Percentiles rank a stretch among this genome's conserved stretches.
phyloP scores from a whole-genome alignment of 495 filamentous ascomycete genomes.

The Penicillium bialowiezense region DNA sequence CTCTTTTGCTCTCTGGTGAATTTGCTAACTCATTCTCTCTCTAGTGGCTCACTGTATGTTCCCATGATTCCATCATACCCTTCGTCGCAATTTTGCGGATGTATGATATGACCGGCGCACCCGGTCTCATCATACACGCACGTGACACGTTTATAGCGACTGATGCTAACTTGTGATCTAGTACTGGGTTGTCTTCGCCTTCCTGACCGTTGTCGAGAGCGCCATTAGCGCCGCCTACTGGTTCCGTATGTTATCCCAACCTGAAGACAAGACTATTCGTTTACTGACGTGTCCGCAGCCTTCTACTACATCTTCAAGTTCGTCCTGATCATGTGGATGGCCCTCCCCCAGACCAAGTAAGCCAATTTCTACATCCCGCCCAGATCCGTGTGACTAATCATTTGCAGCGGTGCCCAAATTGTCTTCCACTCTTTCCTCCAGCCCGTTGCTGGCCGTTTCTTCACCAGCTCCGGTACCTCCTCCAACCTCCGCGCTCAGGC shows the following conservation, averaged over 20 bases:
- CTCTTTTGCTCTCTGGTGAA: constrained; percentile 3
- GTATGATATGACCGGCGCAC: constrained; percentile 9
- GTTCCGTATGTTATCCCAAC: constrained; percentile 66
- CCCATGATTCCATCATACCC: constrained; percentile 16
- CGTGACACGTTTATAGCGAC: constrained; percentile 18
- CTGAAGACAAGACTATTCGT: neutral
- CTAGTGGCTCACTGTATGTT: constrained; percentile 68
- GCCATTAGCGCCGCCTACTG: constrained; percentile 93
- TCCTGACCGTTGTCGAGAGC: constrained; percentile 92
- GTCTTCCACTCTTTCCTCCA: constrained; percentile 96
- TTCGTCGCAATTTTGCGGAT: constrained; percentile 4
- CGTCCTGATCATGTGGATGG: constrained; percentile 91
- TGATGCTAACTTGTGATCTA: constrained; percentile 32
- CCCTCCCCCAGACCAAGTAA: constrained; percentile 89
- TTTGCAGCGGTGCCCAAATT: constrained; percentile 80
- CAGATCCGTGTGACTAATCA: constrained; percentile 21
- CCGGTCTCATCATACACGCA: constrained; percentile 16
- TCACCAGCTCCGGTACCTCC: constrained; percentile 72
- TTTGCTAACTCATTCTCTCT: constrained; percentile 11
- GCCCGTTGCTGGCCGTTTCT: constrained; percentile 88
- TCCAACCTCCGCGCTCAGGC: constrained; percentile 88
- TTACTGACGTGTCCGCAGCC: constrained; percentile 41
- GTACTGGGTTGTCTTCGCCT: constrained; percentile 98
- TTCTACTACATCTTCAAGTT: constrained; percentile 99
- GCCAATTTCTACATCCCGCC: constrained; percentile 23